Evolutionary conservation across 2,329 filamentous ascomycete species (phyloP), one percentile per base, ranked within the genome.

Genomic region (Botrytis deweyae): DNA sequence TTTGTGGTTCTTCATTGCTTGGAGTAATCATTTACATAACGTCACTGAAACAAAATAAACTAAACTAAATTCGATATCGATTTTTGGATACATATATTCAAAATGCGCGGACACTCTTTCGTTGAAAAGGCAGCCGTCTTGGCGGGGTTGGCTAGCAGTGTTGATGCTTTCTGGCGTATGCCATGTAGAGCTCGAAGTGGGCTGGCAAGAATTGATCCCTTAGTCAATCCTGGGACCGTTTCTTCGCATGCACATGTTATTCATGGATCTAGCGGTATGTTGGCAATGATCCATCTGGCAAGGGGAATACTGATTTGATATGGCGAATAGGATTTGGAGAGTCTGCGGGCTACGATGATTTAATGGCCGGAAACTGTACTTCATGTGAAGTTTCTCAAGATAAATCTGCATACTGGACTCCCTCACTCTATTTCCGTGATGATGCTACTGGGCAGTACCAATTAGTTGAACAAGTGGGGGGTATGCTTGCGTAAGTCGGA

Each of bases 161-260:
- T 85, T 65, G 81, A 87, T 78, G 94, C 92, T 74, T 97, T 97
- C 83, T 97, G 93, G 93, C 93, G 94, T 81, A 92, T 97, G 88
- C 92, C 93, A 79, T 97, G 94, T 83, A 91, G 89, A 78, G 90
- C 90, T 73, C 87, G 88, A 65, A 86, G 90, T 77, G 93, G 90
- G 76, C 82, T 93, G 73, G 92, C 89, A 68, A 89, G 93, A 73
- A 85, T 97, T 59, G 94, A 97, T 80, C 94, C 94, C 29, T 86
- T 97, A 73, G 86, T 96, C 73, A 86, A 87, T 52, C n/a, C 36
- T 4, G 90, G 89, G 68, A 78, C 80, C 33, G 76, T 89, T 49
- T 88, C 90, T 16, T 81, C 85, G 74, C 94, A 97, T 82, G 87
- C 88, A 36, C 94, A 97, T 82, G 85, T 89, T 25, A 88, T 96